Base-by-base conservation (phyloP, 139 green algal genomes). In the Protoeuglena noctilucae region DNA sequence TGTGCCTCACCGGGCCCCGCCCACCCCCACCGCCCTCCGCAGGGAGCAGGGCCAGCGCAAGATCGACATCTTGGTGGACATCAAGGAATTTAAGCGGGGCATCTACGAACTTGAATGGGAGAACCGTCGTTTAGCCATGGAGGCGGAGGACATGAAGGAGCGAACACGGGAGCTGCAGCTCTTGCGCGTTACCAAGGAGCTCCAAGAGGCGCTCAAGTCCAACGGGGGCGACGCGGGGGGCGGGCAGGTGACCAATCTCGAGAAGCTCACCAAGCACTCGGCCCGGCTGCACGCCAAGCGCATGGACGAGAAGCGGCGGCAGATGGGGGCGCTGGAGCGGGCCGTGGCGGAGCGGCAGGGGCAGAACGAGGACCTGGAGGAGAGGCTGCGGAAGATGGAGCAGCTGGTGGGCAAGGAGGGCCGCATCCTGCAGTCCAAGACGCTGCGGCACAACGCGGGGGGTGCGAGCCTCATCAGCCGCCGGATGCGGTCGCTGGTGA, bases 61-160 rank as follows among this genome's bases (percentile, higher is more conserved):
- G 48, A 48, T 82, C 40, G 72, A 78, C 12, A 53, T 79, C 23
- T 63, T 88, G 39, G 61, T 23, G 17, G 64, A 62, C 2, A 85
- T 82, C 56, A 85, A 84, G 63, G 70, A 85, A 58, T 89, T 87
- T 68, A 85, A 84, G 54, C 71, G 71, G 34, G 76, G 76, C 50
- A 85, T 85, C 26, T 82, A 87, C 58, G 53, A 66, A 40, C 54
- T 82, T 40, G 48, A 87, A 64, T 89, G 81, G 81, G 66, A 83
- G 53, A 72, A 76, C 28, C 41, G 65, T 29, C 62, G 48, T 28
- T 53, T 61, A 6, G 67, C 69, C 22, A 75, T 78, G 68, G 59
- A 75, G 61, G 61, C 72, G 24, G 68, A 72, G n/a, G 80, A 90
- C 57, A 43, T 80, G 39, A 28, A 51, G 3, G 68, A 74, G 59